These are phyloP conservation scores for Umbelopsis vinacea DNA, from an alignment of 192 early-diverging fungal genomes.

Conservation along the genomic window DNA sequence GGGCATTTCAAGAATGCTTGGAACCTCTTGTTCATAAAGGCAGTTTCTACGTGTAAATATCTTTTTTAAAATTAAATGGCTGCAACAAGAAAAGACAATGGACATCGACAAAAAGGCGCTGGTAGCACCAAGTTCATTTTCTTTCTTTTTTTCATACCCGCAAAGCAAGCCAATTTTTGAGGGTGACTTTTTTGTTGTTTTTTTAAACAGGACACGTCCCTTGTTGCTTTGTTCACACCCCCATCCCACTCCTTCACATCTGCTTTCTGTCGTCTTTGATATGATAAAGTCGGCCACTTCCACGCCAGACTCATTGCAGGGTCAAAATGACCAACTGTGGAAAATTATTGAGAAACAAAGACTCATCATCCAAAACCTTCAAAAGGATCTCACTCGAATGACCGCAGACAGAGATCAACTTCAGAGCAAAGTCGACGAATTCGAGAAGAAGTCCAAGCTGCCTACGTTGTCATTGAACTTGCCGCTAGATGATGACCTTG, in stretches of 20 bases:
- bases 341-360: constrained; percentile 92
- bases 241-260: constrained; percentile 18
- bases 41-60: too few relatives aligned
- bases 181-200: constrained; percentile 15
- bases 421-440: constrained; percentile 27
- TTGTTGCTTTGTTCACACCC: not conserved
- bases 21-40: too few relatives aligned
- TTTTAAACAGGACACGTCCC: not conserved
- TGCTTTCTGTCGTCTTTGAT: constrained; percentile 5
- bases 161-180: not conserved
- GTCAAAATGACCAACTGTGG: constrained; percentile 88
- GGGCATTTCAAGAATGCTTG: too few relatives aligned
- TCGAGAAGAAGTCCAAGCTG: constrained; percentile 26
- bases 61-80: too few relatives aligned
- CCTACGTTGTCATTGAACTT: not conserved
- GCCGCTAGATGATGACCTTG: constrained; percentile 3
- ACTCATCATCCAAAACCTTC: constrained; percentile 83
- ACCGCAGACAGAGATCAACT: constrained; percentile 48
- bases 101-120: too few relatives aligned
- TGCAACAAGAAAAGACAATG: too few relatives aligned
- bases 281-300: constrained; percentile 18
- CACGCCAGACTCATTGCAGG: constrained; percentile 16
- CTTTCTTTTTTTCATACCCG: not conserved
- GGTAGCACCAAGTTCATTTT: not conserved
- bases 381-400: constrained; percentile 60